Evolutionary conservation across 2,329 filamentous ascomycete species (phyloP).

Genomic region (Neofusicoccum sp.): DNA sequence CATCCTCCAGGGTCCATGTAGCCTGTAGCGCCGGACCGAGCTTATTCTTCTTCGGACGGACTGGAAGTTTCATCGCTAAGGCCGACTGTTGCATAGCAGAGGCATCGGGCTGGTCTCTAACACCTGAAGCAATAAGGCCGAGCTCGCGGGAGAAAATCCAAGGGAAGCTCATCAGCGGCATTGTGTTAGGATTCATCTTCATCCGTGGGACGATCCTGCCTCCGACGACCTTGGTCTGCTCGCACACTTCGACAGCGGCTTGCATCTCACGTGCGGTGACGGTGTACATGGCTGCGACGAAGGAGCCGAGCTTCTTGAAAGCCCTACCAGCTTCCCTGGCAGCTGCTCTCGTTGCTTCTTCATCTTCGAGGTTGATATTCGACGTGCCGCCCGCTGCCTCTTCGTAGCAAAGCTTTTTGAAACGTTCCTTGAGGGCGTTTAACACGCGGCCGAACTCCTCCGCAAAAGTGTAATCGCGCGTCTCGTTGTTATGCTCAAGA

Average conservation of each 20-base stretch:
- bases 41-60: background rate
- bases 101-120: background rate
- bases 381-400: slow-evolving; percentile 63
- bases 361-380: slow-evolving; percentile 45
- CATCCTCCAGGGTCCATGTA: background rate
- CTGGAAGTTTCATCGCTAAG: background rate
- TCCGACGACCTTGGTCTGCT: slow-evolving; percentile 42
- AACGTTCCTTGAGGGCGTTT: slow-evolving; percentile 66
- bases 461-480: slow-evolving; percentile 80
- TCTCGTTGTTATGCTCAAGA: slow-evolving; percentile 70
- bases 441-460: slow-evolving; percentile 78
- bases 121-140: slow-evolving; percentile 63
- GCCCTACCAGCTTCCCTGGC: slow-evolving; percentile 54
- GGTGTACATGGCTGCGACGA: slow-evolving; percentile 86
- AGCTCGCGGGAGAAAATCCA: slow-evolving; percentile 83
- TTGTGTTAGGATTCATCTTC: slow-evolving; percentile 58
- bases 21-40: background rate
- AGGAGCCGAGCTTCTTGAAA: slow-evolving; percentile 64
- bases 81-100: background rate
- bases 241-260: slow-evolving; percentile 58
- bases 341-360: background rate
- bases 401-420: slow-evolving; percentile 66
- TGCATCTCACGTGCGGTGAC: slow-evolving; percentile 74
- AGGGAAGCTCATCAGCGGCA: slow-evolving; percentile 90
- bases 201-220: slow-evolving; percentile 41